These are phyloP conservation scores for Cynara cardunculus DNA, from an alignment of 129 eudicot genomes.

Conservation along the genomic window DNA sequence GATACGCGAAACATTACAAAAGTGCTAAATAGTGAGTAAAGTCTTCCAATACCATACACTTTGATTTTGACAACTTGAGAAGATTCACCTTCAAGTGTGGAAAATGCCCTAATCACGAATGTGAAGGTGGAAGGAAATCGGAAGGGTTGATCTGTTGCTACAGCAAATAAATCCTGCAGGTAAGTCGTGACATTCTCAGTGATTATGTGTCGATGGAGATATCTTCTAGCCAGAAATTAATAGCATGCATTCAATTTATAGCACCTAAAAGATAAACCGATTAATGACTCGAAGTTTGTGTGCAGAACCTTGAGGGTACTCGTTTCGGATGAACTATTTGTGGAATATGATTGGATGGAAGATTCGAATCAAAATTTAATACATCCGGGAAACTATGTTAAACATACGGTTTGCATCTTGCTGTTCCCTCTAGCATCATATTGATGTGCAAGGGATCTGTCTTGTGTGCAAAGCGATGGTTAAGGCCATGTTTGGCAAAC, in stretches of 20 bases:
- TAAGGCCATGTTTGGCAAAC: too few species aligned
- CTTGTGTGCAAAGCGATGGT: too few species aligned
- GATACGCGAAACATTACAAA: not conserved
- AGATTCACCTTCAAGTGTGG: slow-evolving; percentile 84
- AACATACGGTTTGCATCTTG: too few species aligned
- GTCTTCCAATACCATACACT: not conserved
- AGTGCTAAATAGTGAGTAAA: not conserved
- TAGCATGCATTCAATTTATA: not conserved
- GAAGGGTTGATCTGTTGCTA: slow-evolving; percentile 94
- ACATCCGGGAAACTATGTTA: too few species aligned
- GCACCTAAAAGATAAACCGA: not conserved
- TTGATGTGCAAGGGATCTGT: too few species aligned
- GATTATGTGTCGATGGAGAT: not conserved
- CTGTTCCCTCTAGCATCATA: too few species aligned
- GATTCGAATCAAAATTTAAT: too few species aligned
- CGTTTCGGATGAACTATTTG: too few species aligned
- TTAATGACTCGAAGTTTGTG: too few species aligned
- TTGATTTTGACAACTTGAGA: not conserved
- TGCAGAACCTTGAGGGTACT: too few species aligned
- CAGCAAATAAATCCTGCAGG: slow-evolving; percentile 90
- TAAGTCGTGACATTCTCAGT: not conserved
- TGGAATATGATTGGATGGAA: too few species aligned
- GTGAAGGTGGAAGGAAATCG: slow-evolving; percentile 93
- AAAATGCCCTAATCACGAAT: slow-evolving; percentile 88
- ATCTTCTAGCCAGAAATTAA: not conserved